A percentile compares a stretch with the other conserved stretches of the same genome.
These are phyloP conservation scores for Hyphopichia wangnamkhiaoensis DNA, from an alignment of 1,139 yeast species.

Conservation along the genomic window DNA sequence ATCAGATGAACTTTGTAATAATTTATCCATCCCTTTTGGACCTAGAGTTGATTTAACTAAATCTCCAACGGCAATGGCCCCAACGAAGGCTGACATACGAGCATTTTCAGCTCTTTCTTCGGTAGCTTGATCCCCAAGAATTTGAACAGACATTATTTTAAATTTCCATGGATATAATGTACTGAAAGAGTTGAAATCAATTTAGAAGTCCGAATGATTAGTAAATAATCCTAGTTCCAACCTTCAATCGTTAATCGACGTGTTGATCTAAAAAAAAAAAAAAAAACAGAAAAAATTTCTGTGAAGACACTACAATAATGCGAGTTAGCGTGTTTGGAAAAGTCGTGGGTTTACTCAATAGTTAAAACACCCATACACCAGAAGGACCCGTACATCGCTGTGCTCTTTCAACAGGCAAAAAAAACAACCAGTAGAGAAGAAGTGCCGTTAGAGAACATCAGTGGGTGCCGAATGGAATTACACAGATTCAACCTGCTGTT, in stretches of 20 bases:
- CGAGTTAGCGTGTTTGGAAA: neutral
- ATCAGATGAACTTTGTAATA: constrained; percentile 83
- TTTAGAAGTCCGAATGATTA: no score
- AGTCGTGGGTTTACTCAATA: neutral
- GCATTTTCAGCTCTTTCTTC: constrained; percentile 99
- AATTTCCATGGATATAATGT: no score
- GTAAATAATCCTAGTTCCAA: no score
- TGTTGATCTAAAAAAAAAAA: neutral
- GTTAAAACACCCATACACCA: neutral
- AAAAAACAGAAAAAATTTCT: neutral
- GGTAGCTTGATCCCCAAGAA: constrained; percentile 95
- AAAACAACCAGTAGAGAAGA: no score
- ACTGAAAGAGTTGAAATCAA: no score
- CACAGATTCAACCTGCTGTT: no score
- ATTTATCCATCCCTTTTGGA: constrained; percentile 98
- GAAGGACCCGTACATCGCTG: neutral
- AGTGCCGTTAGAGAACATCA: no score
- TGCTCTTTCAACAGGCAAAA: no score
- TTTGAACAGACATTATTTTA: constrained; percentile 72
- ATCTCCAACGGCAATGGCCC: constrained; percentile 98
- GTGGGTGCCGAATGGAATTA: no score
- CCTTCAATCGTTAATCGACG: neutral
- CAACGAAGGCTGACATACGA: constrained; percentile 93
- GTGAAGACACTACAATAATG: neutral
- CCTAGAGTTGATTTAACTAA: constrained; percentile 94